A percentile compares a stretch with the other conserved stretches of the same genome.
Conservation (phyloP, 164 flowering plant genomes). For the Houttuynia cordata region DNA sequence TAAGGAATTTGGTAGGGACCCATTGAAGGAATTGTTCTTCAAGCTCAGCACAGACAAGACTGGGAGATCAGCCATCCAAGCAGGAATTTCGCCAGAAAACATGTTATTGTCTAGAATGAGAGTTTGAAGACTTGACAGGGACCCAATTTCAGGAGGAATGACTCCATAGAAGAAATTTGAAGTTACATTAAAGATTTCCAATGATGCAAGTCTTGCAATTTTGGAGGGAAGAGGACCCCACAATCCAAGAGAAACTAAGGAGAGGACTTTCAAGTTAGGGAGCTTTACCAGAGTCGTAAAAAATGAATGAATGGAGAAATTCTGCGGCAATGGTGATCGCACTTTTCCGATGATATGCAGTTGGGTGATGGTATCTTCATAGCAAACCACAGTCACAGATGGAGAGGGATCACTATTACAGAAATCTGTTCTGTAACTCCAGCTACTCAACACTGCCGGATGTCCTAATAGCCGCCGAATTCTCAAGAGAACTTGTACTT, state of each 20-base stretch:
- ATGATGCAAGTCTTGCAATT: slow-evolving; percentile 44
- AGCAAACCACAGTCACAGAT: slow-evolving; percentile 67
- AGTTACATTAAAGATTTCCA: slow-evolving; percentile 79
- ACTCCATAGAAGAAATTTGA: slow-evolving; percentile 62
- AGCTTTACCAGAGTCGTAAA: slow-evolving; percentile 54
- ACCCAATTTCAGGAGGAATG: slow-evolving; percentile 51
- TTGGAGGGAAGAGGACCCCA: slow-evolving; percentile 77
- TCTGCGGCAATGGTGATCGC: slow-evolving; percentile 36
- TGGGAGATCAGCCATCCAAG: slow-evolving; percentile 40
- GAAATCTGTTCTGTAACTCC: slow-evolving; percentile 64
- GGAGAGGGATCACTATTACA: slow-evolving; percentile 54
- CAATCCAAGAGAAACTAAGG: slow-evolving; percentile 81
- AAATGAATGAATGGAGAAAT: slow-evolving; percentile 72
- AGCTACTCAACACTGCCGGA: slow-evolving; percentile 49
- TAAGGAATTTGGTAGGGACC: slow-evolving; percentile 52
- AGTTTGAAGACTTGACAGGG: slow-evolving; percentile 47
- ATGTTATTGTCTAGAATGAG: slow-evolving; percentile 68
- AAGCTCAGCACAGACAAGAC: slow-evolving; percentile 60
- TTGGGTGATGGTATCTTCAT: slow-evolving; percentile 70
- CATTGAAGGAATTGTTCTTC: slow-evolving; percentile 55
- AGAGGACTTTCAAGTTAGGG: slow-evolving; percentile 67
- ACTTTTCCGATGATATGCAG: slow-evolving; percentile 54
- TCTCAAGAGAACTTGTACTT: slow-evolving; percentile 50
- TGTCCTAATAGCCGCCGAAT: slow-evolving; percentile 44
- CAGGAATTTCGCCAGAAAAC: slow-evolving; percentile 56